Conservation (phyloP, 768 basidiomycete genomes). For the Neoboletus magnificus region DNA sequence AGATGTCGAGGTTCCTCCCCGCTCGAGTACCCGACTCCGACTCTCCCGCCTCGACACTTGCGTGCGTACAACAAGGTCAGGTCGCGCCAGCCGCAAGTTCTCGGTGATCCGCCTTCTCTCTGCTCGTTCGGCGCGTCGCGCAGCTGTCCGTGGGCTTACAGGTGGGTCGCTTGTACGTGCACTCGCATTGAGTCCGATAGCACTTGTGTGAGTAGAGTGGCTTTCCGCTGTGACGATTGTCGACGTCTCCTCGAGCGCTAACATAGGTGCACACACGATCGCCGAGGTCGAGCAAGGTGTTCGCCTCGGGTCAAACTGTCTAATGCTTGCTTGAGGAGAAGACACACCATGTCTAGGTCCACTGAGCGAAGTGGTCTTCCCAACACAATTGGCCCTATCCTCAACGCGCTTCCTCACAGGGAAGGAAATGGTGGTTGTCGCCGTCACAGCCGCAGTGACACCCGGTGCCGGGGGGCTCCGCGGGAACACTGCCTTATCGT, state of each 20-base stretch:
- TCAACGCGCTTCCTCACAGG: constrained; percentile 17
- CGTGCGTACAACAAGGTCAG: constrained; percentile 36
- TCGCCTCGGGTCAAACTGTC: neutral
- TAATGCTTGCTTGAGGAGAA: neutral
- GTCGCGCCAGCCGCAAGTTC: constrained; percentile 42
- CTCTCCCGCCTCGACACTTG: constrained; percentile 26
- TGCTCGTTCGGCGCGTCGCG: constrained; percentile 18
- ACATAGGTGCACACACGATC: neutral
- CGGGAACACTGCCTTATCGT: neutral
- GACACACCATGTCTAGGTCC: neutral
- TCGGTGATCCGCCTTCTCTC: constrained; percentile 32
- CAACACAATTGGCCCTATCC: neutral
- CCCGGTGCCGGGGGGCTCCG: neutral
- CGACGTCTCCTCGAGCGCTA: neutral
- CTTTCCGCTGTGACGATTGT: neutral
- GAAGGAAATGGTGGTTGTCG: constrained; percentile 17
- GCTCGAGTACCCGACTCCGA: neutral
- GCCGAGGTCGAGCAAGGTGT: constrained; percentile 4
- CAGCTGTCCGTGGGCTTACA: constrained; percentile 19
- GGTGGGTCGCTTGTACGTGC: neutral
- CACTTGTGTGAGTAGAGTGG: neutral
- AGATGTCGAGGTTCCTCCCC: neutral
- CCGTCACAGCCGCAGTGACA: neutral
- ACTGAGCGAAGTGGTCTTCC: constrained; percentile 4
- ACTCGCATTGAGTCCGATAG: neutral